phyloP scores from a whole-genome alignment of 768 basidiomycete genomes.

The Sarcodon aspratus region DNA sequence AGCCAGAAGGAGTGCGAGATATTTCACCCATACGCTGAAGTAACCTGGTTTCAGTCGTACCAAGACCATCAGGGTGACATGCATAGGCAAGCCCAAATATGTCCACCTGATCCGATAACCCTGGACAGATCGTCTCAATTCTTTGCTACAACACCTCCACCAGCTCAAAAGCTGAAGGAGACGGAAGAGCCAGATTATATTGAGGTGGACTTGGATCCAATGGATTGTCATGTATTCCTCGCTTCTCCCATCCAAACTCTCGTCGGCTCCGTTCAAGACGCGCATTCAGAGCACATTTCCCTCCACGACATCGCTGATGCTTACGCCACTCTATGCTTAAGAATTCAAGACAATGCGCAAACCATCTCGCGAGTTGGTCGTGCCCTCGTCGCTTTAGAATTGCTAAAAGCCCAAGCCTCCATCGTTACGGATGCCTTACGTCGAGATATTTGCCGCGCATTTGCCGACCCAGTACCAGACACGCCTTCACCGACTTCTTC shows the following conservation, averaged over 20 bases:
- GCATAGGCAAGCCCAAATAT: too few species aligned
- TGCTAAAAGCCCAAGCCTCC: slow-evolving; percentile 21
- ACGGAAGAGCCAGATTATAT: too few species aligned
- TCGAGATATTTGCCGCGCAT: slow-evolving; percentile 36
- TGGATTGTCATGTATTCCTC: background rate
- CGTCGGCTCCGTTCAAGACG: background rate
- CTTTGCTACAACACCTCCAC: too few species aligned
- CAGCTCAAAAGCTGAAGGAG: too few species aligned
- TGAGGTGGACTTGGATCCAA: background rate
- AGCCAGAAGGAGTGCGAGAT: too few species aligned
- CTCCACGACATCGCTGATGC: background rate
- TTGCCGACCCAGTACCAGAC: slow-evolving; percentile 13
- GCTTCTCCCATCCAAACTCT: background rate
- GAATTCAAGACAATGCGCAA: background rate
- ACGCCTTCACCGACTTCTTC: slow-evolving; percentile 12
- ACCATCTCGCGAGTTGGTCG: background rate
- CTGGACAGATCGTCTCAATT: too few species aligned
- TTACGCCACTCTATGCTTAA: background rate
- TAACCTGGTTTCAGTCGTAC: too few species aligned
- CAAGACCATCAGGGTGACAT: too few species aligned
- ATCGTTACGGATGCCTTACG: slow-evolving; percentile 29
- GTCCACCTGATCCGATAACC: too few species aligned
- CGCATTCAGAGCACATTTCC: background rate
- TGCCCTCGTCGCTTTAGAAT: slow-evolving; percentile 7
- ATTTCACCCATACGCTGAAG: too few species aligned